Evolutionary conservation across 2,329 filamentous ascomycete genomes (phyloP), one percentile per base, ranked within the genome.

Genomic region (Tolypocladium tundrense): DNA sequence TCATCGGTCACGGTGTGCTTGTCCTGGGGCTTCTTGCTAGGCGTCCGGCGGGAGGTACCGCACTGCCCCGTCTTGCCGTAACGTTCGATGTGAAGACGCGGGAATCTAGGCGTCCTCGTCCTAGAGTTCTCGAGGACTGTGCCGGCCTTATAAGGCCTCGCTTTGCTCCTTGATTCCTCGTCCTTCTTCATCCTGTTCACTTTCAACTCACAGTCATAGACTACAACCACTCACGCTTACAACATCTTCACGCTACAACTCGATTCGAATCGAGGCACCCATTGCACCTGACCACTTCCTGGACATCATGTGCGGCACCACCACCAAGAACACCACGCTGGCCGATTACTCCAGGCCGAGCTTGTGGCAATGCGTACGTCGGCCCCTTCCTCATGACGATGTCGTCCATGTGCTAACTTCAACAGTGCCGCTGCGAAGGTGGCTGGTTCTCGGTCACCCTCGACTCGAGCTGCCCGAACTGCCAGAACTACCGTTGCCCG

Each of bases 371-470:
- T 64, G 62, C 52, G 62, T 64, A 62, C 6, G 61, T 57, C n/a
- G 35, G 0, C 21, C 16, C 35, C 24, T 33, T 31, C 19, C n/a
- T n/a, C 8, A 2, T 33, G 13, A 8, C 13, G 4, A 4, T 39
- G 19, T 8, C 51, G 13, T 19, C 5, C 33, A 8, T 37, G 16
- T 56, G 60, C n/a, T 54, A 21, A 52, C 11, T 2, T n/a, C 4
- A 41, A 16, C 27, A 65, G 64, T 65, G 64, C 63, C 50, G 45
- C 5, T 65, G 64, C 59, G 35, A 40, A 21, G 53, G 45, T 33
- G 64, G 64, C 40, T 65, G 63, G 64, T 65, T 61, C 54, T 64
- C 60, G 19, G 48, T 60, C 16, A n/a, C 56, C 13, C 45, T 62
- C 24, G 58, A 65, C 54, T 39, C 51, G 16, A 61, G 53, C 48